These are phyloP conservation scores for Penicillium nordicum DNA, from an alignment of 2,329 filamentous ascomycete genomes.

Conservation along the genomic window DNA sequence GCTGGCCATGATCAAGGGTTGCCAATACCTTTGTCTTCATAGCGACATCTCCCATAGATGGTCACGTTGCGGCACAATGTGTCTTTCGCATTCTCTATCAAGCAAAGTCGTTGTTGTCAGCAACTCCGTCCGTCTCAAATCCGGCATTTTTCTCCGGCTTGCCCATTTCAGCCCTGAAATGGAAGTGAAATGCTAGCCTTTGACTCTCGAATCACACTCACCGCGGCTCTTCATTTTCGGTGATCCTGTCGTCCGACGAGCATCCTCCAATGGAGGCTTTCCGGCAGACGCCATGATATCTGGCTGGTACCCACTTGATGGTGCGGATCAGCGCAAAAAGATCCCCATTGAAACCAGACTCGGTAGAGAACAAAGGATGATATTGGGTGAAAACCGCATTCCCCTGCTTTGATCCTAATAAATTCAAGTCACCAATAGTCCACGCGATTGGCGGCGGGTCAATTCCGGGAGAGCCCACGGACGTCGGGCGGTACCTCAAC, in stretches of 20 bases:
- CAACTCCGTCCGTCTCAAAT: constrained; percentile 1
- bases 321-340: constrained; percentile 36
- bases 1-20: background rate
- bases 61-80: constrained; percentile 88
- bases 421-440: constrained; percentile 13
- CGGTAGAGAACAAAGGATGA: constrained; percentile 27
- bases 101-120: constrained; percentile 5
- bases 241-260: constrained; percentile 45
- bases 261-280: constrained; percentile 45
- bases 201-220: constrained; percentile 27
- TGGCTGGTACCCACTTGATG: constrained; percentile 30
- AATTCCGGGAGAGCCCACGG: constrained; percentile 14
- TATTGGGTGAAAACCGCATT: constrained; percentile 37
- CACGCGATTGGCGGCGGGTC: constrained; percentile 18
- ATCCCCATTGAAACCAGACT: constrained; percentile 41
- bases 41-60: constrained; percentile 90
- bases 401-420: constrained; percentile 26
- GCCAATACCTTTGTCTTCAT: constrained; percentile 72
- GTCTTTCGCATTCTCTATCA: constrained; percentile 72
- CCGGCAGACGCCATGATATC: constrained; percentile 43
- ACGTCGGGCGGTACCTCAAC: constrained; percentile 8
- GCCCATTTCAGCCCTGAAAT: constrained; percentile 1
- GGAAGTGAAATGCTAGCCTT: background rate
- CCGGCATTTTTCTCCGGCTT: background rate
- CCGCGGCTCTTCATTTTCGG: constrained; percentile 49